Percentiles rank a stretch among this genome's conserved stretches.
phyloP scores from a whole-genome alignment of 805 yeast species.

The Wickerhamiella spandovensis region DNA sequence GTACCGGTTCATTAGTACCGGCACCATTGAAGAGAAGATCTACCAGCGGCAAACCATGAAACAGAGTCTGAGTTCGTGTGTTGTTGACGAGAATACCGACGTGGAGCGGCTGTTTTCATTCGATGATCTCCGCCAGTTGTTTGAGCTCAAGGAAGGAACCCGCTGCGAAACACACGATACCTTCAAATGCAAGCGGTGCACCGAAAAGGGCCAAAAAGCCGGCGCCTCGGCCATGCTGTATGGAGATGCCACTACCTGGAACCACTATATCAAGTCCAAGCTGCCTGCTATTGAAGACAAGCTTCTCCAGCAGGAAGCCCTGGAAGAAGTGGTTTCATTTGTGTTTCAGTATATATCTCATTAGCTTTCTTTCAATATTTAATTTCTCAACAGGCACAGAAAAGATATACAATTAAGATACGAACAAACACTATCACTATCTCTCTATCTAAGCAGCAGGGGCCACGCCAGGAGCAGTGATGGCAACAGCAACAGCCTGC shows the following conservation, averaged over 20 bases:
- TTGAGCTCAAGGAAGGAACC: slow-evolving; percentile 53
- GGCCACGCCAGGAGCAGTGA: background rate
- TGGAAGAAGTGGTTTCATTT: slow-evolving; percentile 55
- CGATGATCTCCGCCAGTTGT: slow-evolving; percentile 64
- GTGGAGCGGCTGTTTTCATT: slow-evolving; percentile 85
- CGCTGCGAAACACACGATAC: slow-evolving; percentile 87
- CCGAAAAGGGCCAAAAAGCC: slow-evolving; percentile 41
- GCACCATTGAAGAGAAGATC: slow-evolving; percentile 91
- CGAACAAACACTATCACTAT: background rate
- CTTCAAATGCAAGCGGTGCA: slow-evolving; percentile 75
- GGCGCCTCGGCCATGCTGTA: slow-evolving; percentile 81
- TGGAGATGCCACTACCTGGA: slow-evolving; percentile 98
- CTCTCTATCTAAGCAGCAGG: background rate
- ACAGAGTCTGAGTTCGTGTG: slow-evolving; percentile 83
- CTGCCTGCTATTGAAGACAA: slow-evolving; percentile 61
- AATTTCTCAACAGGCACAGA: no score
- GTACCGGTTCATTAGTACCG: slow-evolving; percentile 85
- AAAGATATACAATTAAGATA: no score
- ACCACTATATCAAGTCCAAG: slow-evolving; percentile 54
- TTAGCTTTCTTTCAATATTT: no score
- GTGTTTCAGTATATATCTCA: slow-evolving; percentile 93
- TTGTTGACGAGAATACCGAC: slow-evolving; percentile 91
- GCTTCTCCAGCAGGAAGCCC: slow-evolving; percentile 57
- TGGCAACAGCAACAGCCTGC: slow-evolving; percentile 95
- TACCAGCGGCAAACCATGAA: slow-evolving; percentile 94